Evolutionary conservation across 2,329 filamentous ascomycete species (phyloP).

Genomic region (Fusarium sacchari): DNA sequence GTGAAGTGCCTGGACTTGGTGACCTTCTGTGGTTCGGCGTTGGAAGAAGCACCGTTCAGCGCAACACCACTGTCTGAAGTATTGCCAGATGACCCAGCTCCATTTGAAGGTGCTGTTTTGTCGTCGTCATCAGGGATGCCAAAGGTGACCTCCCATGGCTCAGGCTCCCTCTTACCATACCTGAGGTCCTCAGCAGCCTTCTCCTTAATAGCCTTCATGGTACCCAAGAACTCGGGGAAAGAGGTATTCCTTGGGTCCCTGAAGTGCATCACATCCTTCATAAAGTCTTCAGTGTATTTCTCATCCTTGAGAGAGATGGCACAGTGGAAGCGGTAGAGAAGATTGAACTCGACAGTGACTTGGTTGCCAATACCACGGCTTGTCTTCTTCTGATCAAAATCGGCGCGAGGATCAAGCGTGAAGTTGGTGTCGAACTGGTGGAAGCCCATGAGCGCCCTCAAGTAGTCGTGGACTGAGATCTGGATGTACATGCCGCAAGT

Average conservation of each 20-base stretch:
- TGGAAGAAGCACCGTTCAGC: not conserved
- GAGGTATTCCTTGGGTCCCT: not conserved
- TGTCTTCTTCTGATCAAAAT: constrained; percentile 36
- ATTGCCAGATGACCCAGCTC: not conserved
- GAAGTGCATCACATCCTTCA: constrained; percentile 7
- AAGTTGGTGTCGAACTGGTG: constrained; percentile 67
- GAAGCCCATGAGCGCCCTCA: constrained; percentile 54
- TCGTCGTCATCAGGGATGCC: not conserved
- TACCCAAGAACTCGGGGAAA: not conserved
- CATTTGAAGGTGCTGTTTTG: not conserved
- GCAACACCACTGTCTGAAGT: not conserved
- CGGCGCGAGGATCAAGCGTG: constrained; percentile 53
- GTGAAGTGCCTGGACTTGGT: not conserved
- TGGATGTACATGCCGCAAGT: constrained; percentile 68
- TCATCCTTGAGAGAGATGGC: constrained; percentile 47
- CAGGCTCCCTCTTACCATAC: not conserved
- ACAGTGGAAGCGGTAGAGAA: constrained; percentile 50
- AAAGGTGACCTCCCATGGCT: constrained; percentile 6
- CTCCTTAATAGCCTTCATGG: not conserved
- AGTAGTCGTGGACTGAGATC: constrained; percentile 54
- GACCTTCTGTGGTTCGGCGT: rapidly evolving
- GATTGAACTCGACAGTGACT: constrained; percentile 50
- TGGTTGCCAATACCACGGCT: constrained; percentile 48
- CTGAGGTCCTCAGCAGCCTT: not conserved
- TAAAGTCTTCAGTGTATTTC: constrained; percentile 42